Percentiles rank a stretch among this genome's conserved stretches.
These are phyloP conservation scores for Botrytis porri DNA, from an alignment of 2,329 filamentous ascomycete species.

Conservation along the genomic window DNA sequence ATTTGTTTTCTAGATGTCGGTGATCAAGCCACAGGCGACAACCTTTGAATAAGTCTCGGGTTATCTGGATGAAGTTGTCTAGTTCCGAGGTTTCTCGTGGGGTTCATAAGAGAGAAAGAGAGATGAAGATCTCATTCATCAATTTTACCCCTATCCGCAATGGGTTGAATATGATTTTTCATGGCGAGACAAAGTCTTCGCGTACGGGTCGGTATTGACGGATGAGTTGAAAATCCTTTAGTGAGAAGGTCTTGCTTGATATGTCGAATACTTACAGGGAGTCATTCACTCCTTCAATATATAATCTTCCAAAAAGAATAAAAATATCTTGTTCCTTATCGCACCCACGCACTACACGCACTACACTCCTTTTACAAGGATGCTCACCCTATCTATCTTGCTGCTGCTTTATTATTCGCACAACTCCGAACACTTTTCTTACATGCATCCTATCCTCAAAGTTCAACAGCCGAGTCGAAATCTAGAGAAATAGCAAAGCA, in stretches of 20 bases:
- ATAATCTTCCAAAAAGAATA: neutral
- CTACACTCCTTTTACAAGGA: neutral
- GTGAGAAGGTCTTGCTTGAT: neutral
- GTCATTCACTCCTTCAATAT: neutral
- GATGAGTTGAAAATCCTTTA: neutral
- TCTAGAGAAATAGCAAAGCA: neutral
- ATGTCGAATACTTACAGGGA: neutral
- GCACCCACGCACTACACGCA: neutral
- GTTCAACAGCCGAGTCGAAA: neutral
- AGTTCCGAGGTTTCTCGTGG: neutral
- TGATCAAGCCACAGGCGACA: slow-evolving; percentile 8
- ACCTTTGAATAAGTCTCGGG: slow-evolving; percentile 3
- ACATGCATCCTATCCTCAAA: neutral
- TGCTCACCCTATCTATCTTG: neutral
- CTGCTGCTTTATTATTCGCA: slow-evolving; percentile 4
- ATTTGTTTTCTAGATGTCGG: neutral
- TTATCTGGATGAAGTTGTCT: slow-evolving; percentile 6
- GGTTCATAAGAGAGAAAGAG: neutral
- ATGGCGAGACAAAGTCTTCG: neutral
- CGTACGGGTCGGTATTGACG: neutral
- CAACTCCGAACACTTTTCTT: neutral
- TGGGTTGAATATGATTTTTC: neutral
- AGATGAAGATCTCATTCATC: neutral
- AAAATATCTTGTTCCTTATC: slow-evolving; percentile 4
- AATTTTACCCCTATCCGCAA: neutral